A percentile compares a stretch with the other conserved stretches of the same genome.
Evolutionary conservation across 352 stramenopile species (phyloP).

Genomic region (Globisporangium acanthophoron): DNA sequence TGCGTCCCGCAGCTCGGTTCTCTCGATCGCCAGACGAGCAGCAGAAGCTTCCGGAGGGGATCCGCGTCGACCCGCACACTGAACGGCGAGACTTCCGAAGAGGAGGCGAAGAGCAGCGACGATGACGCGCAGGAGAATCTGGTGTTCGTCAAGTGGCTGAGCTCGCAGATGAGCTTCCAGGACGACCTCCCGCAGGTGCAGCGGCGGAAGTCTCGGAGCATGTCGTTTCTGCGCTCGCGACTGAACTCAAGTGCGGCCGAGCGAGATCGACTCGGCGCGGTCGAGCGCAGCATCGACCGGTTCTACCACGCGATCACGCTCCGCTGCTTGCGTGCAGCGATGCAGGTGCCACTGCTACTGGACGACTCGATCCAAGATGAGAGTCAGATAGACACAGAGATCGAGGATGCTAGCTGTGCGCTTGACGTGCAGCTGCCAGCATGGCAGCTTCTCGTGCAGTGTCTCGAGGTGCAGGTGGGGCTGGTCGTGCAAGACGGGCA

Average conservation of each 20-base stretch:
- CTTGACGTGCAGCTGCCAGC: conserved; percentile 34
- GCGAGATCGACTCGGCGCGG: conserved; percentile 21
- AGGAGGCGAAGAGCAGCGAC: conserved; percentile 26
- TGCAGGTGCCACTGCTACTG: conserved; percentile 51
- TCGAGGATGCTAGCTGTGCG: conserved; percentile 39
- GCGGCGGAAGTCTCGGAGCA: conserved; percentile 28
- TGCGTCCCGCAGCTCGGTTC: conserved; percentile 19
- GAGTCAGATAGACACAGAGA: conserved; percentile 36
- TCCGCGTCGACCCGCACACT: too few species aligned
- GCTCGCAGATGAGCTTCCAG: conserved; percentile 46
- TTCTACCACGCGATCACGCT: conserved; percentile 57
- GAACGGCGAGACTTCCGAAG: conserved; percentile 2
- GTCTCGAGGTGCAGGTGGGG: conserved; percentile 49
- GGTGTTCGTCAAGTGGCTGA: conserved; percentile 42
- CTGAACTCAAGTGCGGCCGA: conserved; percentile 29
- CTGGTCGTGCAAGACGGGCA: conserved; percentile 36
- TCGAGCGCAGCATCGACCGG: conserved; percentile 37
- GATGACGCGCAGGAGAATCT: conserved; percentile 22
- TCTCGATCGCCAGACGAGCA: background rate
- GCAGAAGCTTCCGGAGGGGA: background rate
- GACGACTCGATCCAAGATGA: conserved; percentile 37
- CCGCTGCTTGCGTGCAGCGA: conserved; percentile 30
- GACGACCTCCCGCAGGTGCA: conserved; percentile 35
- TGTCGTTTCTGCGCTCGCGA: conserved; percentile 32
- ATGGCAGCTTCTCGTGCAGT: conserved; percentile 57